Evolutionary conservation across 2,329 filamentous ascomycete species (phyloP).

Genomic region (Neurospora sp.): DNA sequence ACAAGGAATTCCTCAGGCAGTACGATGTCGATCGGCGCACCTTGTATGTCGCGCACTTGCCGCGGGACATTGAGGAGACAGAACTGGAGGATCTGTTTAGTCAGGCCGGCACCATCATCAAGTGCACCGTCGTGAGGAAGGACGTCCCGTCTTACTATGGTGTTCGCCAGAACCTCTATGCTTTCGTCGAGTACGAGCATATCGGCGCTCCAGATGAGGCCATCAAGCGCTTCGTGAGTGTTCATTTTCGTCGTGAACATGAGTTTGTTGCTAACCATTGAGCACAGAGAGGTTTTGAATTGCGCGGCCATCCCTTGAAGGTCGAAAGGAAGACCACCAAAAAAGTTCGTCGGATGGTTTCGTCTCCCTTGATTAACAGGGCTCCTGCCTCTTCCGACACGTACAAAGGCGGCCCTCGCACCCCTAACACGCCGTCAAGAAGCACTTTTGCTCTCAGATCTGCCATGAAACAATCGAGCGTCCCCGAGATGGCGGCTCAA

Average conservation of each 20-base stretch:
- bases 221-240: conserved; percentile 9
- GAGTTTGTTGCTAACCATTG: neutral
- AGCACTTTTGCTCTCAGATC: neutral
- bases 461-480: neutral
- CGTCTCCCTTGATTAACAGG: neutral
- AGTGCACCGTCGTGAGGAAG: conserved; percentile 20
- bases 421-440: neutral
- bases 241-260: neutral
- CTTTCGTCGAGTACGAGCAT: conserved; percentile 14
- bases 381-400: neutral
- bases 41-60: conserved; percentile 37
- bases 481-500: neutral
- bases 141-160: neutral
- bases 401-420: neutral
- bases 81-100: conserved; percentile 28
- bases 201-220: conserved; percentile 8
- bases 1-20: conserved; percentile 20
- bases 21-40: conserved; percentile 37
- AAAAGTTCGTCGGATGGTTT: neutral
- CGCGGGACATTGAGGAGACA: conserved; percentile 25
- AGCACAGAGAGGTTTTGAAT: neutral
- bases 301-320: conserved; percentile 3
- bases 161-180: conserved; percentile 7
- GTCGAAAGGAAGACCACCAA: conserved; percentile 13
- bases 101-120: conserved; percentile 28